Evolutionary conservation across 129 eudicot species (phyloP).

Genomic region (Logfia minima): DNA sequence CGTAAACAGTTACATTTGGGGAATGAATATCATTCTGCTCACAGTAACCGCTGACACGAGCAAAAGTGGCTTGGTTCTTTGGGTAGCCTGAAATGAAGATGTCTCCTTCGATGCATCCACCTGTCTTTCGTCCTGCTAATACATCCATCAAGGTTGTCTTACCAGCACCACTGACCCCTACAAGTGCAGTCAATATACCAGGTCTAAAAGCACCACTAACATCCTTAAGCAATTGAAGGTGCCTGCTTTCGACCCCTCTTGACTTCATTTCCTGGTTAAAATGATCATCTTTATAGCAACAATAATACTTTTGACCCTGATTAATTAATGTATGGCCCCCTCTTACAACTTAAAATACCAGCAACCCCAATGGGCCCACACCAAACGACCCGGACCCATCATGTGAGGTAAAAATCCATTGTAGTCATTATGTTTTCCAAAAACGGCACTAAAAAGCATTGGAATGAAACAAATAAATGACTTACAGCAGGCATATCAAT

Average conservation of each 20-base stretch:
- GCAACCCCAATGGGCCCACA: no score
- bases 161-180: constrained; percentile 87
- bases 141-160: constrained; percentile 94
- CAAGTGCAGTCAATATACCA: constrained; percentile 73
- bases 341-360: neutral
- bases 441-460: no score
- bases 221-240: constrained; percentile 64
- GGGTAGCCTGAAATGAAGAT: constrained; percentile 73
- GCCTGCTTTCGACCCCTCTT: constrained; percentile 52
- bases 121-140: constrained; percentile 79
- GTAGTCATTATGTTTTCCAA: no score
- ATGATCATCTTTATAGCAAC: no score
- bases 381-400: no score
- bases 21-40: constrained; percentile 89
- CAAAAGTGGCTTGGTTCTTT: constrained; percentile 78
- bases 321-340: no score
- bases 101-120: constrained; percentile 67
- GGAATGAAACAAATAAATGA: constrained; percentile 1
- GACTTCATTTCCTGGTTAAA: constrained; percentile 70
- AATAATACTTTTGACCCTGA: no score
- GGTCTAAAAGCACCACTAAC: constrained; percentile 92
- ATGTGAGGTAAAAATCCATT: no score
- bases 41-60: constrained; percentile 80
- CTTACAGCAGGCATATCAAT: constrained; percentile 85
- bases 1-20: constrained; percentile 76